These are phyloP conservation scores for Agrocybe pediades DNA, from an alignment of 768 basidiomycete species.

Conservation along the genomic window DNA sequence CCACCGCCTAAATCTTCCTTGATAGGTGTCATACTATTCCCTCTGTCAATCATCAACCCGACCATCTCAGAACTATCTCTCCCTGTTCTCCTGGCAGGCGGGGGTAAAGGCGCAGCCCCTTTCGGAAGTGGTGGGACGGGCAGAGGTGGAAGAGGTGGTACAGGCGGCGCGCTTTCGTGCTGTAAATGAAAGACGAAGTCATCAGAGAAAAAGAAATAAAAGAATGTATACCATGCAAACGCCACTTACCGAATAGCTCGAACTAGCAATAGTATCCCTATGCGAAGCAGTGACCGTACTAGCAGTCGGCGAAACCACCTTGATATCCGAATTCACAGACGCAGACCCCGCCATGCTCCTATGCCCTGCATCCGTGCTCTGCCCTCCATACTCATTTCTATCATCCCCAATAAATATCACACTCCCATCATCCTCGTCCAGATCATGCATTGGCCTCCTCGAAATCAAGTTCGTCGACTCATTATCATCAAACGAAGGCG, in stretches of 20 bases:
- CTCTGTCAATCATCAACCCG: too few species aligned
- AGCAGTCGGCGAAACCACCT: conserved; percentile 14
- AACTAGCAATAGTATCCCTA: not conserved
- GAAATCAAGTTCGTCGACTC: not conserved
- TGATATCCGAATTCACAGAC: conserved; percentile 18
- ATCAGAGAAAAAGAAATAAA: not conserved
- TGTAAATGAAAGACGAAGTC: not conserved
- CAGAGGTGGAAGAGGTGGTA: not conserved
- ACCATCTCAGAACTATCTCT: not conserved
- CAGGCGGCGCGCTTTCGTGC: not conserved
- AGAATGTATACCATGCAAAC: not conserved
- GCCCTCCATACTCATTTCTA: too few species aligned
- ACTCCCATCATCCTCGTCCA: conserved; percentile 10
- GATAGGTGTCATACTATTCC: not conserved
- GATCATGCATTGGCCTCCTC: conserved; percentile 3
- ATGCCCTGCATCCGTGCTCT: not conserved
- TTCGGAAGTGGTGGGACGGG: conserved; percentile 10
- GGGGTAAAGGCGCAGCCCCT: conserved; percentile 6
- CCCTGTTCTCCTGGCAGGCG: not conserved
- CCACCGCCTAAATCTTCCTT: not conserved
- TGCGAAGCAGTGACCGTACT: conserved; percentile 15
- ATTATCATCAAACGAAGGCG: not conserved
- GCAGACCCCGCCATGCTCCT: conserved; percentile 5
- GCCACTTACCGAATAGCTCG: not conserved
- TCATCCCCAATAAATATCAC: conserved; percentile 9